Conservation (phyloP, 23 red algal species). For the Cyanidium caldarium region DNA sequence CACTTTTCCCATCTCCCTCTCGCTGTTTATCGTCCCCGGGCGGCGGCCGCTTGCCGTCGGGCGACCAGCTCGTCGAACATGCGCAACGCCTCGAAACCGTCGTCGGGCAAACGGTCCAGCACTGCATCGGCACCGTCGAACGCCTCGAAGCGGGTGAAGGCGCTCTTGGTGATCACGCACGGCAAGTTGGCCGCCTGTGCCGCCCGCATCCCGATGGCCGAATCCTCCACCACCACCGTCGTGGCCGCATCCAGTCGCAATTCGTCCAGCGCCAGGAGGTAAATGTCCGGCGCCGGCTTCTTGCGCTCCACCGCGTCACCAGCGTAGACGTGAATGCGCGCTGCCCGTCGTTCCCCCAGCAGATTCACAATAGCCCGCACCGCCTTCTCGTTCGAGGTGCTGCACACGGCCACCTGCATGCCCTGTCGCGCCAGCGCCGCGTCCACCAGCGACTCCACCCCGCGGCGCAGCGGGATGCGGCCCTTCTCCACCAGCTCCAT, state of each 20-base stretch:
- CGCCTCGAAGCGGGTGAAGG: conserved; percentile 52
- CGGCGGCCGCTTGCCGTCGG: neutral
- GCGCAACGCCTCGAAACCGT: conserved; percentile 18
- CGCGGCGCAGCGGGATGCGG: conserved; percentile 52
- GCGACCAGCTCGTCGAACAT: conserved; percentile 14
- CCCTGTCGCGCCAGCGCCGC: conserved; percentile 27
- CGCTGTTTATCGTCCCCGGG: too few species aligned
- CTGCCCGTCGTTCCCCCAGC: conserved; percentile 30
- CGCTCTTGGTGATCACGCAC: conserved; percentile 49
- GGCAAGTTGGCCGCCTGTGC: conserved; percentile 47
- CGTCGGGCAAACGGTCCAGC: conserved; percentile 6
- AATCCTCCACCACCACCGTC: conserved; percentile 53
- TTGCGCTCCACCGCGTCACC: conserved; percentile 77
- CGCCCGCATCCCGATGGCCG: conserved; percentile 40
- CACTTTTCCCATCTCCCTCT: too few species aligned
- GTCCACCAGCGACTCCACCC: conserved; percentile 30
- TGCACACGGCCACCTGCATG: conserved; percentile 60
- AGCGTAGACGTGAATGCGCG: conserved; percentile 43
- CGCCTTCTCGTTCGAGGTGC: conserved; percentile 74
- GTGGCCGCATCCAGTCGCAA: conserved; percentile 29
- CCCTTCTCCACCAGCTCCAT: conserved; percentile 47
- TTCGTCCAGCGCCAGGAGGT: conserved; percentile 39
- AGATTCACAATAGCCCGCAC: conserved; percentile 64
- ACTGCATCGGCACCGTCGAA: conserved; percentile 68
- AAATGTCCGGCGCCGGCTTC: conserved; percentile 88